Base-by-base conservation (phyloP, 139 green algal species). In the Chlamydomonas sp. region DNA sequence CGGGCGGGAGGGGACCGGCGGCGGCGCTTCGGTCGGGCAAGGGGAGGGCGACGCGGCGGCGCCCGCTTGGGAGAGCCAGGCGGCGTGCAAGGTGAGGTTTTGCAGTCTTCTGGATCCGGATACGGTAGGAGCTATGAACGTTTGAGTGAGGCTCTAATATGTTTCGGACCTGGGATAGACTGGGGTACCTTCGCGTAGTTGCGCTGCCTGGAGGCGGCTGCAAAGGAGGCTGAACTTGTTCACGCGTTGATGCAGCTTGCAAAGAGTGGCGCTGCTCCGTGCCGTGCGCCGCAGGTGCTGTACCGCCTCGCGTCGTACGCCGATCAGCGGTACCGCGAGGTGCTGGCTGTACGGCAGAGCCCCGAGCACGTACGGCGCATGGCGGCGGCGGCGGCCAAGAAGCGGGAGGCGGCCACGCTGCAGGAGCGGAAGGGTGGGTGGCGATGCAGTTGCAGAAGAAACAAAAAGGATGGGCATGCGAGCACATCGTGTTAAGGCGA, bases 241-340 rank as follows among this genome's bases (percentile, higher is more conserved):
- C 31, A 49, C 31, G 31, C 31, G 31, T 49, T 49, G 31, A 49
- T 49, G 31, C 31, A 49, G 31, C 31, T 49, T 49, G 31, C 31
- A 49, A 49, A 9, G 66, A 57, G 63, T 1, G 58, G 60, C 69
- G 5, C 15, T 3, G 58, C 58, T 18, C 4, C 57, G 69, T 80
- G 17, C 58, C 49, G 58, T 85, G 82, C 89, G 5, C 95, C 91
- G 73, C 87, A 92, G 1, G 89, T 93, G 4, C 81, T 94, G 77
- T 98, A 95, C 89, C 92, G 96, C 66, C 87, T 98, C 12, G 97
- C 97, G 0, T 77, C 93, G 61, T 99, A 95, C 68, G 93, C 95
- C 1, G 97, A 98, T 87, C 78, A 77, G 49, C 92, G 95, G 68
- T 98, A 97, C 90, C 77, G 89, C 31, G 85, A 90, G 5, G n/a